A percentile compares a stretch with the other conserved stretches of the same genome.
phyloP scores from a whole-genome alignment of 495 filamentous ascomycete genomes.

The Neurospora pannonica region DNA sequence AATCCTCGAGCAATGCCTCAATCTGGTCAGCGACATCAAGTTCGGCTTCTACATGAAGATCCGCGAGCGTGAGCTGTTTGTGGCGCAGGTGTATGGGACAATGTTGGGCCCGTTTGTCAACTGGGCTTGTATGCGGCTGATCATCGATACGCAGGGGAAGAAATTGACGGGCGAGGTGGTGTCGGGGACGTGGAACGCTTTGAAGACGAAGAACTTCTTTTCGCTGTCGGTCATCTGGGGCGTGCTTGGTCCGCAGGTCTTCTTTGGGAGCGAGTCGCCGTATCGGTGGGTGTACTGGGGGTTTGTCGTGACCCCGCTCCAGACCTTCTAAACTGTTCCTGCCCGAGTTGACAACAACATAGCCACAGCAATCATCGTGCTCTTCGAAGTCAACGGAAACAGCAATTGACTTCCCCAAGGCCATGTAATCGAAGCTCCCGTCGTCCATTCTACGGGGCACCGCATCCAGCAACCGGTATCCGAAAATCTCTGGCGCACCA shows the following conservation, averaged over 20 bases:
- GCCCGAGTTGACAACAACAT: neutral
- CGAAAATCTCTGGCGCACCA: neutral
- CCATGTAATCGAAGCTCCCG: too few relatives aligned
- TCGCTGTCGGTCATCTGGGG: neutral
- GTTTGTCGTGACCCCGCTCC: constrained; percentile 4
- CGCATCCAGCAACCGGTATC: too few relatives aligned
- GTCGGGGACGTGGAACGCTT: neutral
- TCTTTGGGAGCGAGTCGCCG: neutral
- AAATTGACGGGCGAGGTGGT: neutral
- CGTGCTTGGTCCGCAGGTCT: constrained; percentile 4
- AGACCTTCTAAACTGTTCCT: neutral
- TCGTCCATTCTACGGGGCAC: neutral
- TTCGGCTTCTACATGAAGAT: constrained; percentile 34
- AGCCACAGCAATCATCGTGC: neutral
- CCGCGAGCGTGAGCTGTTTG: constrained; percentile 29
- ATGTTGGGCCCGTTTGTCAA: neutral
- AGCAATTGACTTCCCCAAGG: neutral
- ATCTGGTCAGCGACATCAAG: constrained; percentile 22
- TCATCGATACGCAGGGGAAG: neutral
- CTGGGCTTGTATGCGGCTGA: neutral
- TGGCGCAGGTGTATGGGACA: constrained; percentile 8
- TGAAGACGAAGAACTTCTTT: neutral
- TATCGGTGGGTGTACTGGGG: constrained; percentile 7
- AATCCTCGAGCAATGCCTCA: constrained; percentile 20
- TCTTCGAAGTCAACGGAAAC: neutral